Conservation (phyloP, 179 eudicot genomes). For the Carnegiea gigantea region DNA sequence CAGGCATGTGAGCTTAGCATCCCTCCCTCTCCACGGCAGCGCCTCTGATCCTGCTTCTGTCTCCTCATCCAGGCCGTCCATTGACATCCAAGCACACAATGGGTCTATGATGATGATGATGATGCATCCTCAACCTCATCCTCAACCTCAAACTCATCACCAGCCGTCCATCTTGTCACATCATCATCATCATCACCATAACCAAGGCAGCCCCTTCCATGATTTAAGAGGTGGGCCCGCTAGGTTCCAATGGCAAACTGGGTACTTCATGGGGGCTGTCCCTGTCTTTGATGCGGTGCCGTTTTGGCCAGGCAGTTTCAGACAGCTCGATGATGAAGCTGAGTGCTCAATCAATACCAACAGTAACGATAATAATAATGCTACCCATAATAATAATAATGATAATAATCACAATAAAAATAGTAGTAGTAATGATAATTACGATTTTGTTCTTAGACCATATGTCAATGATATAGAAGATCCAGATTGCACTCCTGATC, state of each 20-base stretch:
- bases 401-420: background rate
- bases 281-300: slow-evolving; percentile 37
- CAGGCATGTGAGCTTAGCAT: slow-evolving; percentile 37
- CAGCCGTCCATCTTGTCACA: slow-evolving; percentile 12
- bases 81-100: slow-evolving; percentile 33
- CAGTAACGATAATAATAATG: background rate
- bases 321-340: slow-evolving; percentile 33
- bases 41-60: background rate
- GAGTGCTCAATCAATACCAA: slow-evolving; percentile 24
- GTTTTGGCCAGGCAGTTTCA: slow-evolving; percentile 44
- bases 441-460: slow-evolving; percentile 4
- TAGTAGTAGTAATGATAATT: slow-evolving; percentile 1
- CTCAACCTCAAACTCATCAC: slow-evolving; percentile 5
- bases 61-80: slow-evolving; percentile 29
- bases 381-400: background rate
- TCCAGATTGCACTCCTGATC: slow-evolving; percentile 33
- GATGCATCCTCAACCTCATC: slow-evolving; percentile 11
- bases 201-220: slow-evolving; percentile 8
- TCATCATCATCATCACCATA: background rate
- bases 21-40: slow-evolving; percentile 35
- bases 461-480: slow-evolving; percentile 12
- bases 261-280: slow-evolving; percentile 31
- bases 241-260: slow-evolving; percentile 34
- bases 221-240: slow-evolving; percentile 11
- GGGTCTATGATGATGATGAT: slow-evolving; percentile 40